Conservation (phyloP, 75 land plant genomes). For the Pinus taeda region DNA sequence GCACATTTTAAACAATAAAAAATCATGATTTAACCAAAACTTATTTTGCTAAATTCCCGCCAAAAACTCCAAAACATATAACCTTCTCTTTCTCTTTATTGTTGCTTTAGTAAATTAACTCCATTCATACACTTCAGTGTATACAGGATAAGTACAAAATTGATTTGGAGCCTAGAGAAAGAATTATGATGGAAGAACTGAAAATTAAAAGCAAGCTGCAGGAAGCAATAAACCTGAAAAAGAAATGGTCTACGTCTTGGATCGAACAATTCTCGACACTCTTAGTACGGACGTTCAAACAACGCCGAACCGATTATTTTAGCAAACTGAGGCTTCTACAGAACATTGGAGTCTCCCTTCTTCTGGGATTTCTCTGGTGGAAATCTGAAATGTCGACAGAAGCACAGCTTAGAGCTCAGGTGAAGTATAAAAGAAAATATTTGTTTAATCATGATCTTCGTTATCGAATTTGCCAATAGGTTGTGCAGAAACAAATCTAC, state of each 20-base stretch:
- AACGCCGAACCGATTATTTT: conserved; percentile 30
- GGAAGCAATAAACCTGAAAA: conserved; percentile 12
- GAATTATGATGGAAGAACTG: not conserved
- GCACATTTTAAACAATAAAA: too few relatives aligned
- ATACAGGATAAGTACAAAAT: not conserved
- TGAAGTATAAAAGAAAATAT: not conserved
- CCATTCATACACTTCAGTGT: not conserved
- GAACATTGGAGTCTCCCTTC: conserved; percentile 13
- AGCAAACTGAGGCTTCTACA: conserved; percentile 17
- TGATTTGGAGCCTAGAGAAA: not conserved
- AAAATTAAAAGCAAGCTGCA: conserved; percentile 9
- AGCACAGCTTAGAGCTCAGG: conserved; percentile 8
- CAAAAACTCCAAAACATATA: too few relatives aligned
- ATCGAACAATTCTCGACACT: conserved; percentile 22
- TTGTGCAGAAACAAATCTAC: too few relatives aligned
- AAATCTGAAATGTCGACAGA: conserved; percentile 12
- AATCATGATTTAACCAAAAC: too few relatives aligned
- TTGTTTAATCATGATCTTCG: too few relatives aligned
- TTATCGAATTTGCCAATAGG: too few relatives aligned
- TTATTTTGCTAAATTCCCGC: too few relatives aligned
- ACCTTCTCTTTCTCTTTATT: too few relatives aligned
- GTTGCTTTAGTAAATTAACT: too few relatives aligned
- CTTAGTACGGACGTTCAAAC: conserved; percentile 24
- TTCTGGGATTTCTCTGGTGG: conserved; percentile 33
- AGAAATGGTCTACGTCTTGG: conserved; percentile 29